Percentiles rank a stretch among this genome's conserved stretches.
Conservation (phyloP, 176 grass and related monocot species). For the Luzula sylvatica region DNA sequence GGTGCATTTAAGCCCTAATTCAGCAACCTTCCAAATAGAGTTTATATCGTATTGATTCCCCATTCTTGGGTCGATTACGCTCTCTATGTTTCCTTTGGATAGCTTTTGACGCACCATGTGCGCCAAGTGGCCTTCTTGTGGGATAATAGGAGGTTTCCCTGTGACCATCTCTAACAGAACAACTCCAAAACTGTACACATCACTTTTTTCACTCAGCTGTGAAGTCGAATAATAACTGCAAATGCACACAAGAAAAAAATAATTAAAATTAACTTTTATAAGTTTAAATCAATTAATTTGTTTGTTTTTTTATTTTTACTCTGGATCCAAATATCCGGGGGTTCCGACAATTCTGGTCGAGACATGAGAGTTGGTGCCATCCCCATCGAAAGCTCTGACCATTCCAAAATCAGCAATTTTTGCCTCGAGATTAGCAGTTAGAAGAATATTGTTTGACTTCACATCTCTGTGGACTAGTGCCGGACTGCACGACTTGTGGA, state of each 20-base stretch:
- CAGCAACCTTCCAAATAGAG: slow-evolving; percentile 34
- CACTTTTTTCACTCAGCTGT: slow-evolving; percentile 39
- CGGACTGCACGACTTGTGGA: slow-evolving; percentile 1
- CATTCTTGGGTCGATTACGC: slow-evolving; percentile 15
- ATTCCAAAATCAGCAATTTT: slow-evolving; percentile 19
- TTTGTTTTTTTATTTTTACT: neutral
- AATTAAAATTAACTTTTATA: no score
- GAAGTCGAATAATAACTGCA: slow-evolving; percentile 29
- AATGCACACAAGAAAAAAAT: neutral
- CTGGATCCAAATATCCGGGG: slow-evolving; percentile 1
- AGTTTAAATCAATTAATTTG: no score
- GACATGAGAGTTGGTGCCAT: neutral
- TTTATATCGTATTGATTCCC: slow-evolving; percentile 14
- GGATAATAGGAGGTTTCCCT: slow-evolving; percentile 1
- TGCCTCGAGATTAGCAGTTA: slow-evolving; percentile 14
- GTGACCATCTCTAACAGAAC: slow-evolving; percentile 41
- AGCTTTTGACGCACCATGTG: slow-evolving; percentile 20
- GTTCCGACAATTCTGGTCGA: neutral
- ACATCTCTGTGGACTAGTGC: slow-evolving; percentile 13
- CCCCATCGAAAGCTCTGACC: slow-evolving; percentile 1
- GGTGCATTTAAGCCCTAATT: slow-evolving; percentile 25
- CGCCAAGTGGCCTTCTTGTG: neutral
- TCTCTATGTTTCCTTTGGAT: slow-evolving; percentile 25
- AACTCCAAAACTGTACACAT: slow-evolving; percentile 34
- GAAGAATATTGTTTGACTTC: slow-evolving; percentile 11